Conservation (phyloP, 345 rosid genomes). For the Aquilaria malaccensis region DNA sequence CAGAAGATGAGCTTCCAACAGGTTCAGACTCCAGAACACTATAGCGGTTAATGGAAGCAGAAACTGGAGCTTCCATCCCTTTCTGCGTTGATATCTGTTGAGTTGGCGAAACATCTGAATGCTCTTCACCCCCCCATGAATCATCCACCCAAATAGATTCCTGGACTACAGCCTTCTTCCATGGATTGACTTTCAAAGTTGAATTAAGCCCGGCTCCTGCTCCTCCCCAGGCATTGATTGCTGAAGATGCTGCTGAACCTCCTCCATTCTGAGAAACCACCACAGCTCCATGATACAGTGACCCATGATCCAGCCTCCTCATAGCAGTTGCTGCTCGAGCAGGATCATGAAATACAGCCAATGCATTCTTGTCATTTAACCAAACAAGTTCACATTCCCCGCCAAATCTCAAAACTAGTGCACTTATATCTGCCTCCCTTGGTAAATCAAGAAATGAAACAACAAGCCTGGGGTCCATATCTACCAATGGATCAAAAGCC, state of each 20-base stretch:
- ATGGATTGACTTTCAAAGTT: conserved; percentile 47
- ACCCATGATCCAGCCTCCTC: conserved; percentile 94
- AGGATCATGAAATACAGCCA: conserved; percentile 85
- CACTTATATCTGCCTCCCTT: conserved; percentile 78
- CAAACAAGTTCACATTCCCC: conserved; percentile 95
- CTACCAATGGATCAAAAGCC: conserved; percentile 64
- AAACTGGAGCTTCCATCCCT: conserved; percentile 41
- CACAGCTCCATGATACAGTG: conserved; percentile 72
- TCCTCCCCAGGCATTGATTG: conserved; percentile 59
- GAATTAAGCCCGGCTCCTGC: conserved; percentile 21
- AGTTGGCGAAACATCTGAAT: conserved; percentile 29
- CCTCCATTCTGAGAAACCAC: conserved; percentile 38
- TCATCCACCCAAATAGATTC: conserved; percentile 51
- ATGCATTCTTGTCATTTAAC: conserved; percentile 91
- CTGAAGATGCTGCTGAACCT: conserved; percentile 20
- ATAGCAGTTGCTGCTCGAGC: conserved; percentile 97
- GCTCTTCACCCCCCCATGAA: conserved; percentile 58
- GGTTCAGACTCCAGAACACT: conserved; percentile 49
- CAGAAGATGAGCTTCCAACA: conserved; percentile 23
- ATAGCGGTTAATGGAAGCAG: conserved; percentile 65
- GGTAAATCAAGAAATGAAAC: conserved; percentile 88
- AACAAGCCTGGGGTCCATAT: conserved; percentile 95
- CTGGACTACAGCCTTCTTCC: conserved; percentile 81
- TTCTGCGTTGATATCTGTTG: conserved; percentile 41
- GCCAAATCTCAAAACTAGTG: conserved; percentile 79